Conservation (phyloP, 805 yeast species). For the Metschnikowia arizonensis region DNA sequence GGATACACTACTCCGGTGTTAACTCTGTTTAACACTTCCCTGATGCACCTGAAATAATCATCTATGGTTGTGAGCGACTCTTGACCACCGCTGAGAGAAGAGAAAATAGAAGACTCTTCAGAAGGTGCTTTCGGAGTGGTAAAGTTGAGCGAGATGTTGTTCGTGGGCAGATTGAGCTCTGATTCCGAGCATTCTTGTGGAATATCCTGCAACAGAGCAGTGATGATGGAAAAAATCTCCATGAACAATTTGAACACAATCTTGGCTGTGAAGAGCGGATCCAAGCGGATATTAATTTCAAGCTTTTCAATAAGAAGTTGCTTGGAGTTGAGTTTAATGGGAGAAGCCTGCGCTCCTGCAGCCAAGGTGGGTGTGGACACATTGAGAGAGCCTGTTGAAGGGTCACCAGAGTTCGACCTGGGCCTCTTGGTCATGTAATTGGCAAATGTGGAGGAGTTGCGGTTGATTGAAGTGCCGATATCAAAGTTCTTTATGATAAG, state of each 20-base stretch:
- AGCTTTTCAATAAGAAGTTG: slow-evolving; percentile 42
- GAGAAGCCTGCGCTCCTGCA: slow-evolving; percentile 24
- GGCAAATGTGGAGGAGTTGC: background rate
- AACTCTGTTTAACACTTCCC: slow-evolving; percentile 27
- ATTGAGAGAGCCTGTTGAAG: slow-evolving; percentile 5
- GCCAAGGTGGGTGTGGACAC: slow-evolving; percentile 5
- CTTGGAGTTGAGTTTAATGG: slow-evolving; percentile 36
- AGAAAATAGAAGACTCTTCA: slow-evolving; percentile 36
- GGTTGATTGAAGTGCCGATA: slow-evolving; percentile 23
- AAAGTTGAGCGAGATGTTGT: background rate
- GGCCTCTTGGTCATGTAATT: background rate
- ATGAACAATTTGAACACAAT: slow-evolving; percentile 29
- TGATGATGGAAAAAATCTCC: slow-evolving; percentile 25
- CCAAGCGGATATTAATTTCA: slow-evolving; percentile 40
- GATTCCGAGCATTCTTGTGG: slow-evolving; percentile 1
- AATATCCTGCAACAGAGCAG: slow-evolving; percentile 20
- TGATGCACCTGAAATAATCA: slow-evolving; percentile 29
- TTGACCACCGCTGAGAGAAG: slow-evolving; percentile 25
- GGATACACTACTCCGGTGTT: slow-evolving; percentile 39
- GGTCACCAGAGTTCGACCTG: background rate
- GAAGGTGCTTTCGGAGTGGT: slow-evolving; percentile 13
- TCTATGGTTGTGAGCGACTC: slow-evolving; percentile 24
- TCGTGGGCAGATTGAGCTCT: slow-evolving; percentile 4
- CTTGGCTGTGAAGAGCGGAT: slow-evolving; percentile 36
- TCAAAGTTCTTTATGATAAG: slow-evolving; percentile 38